Conservation (phyloP, 768 basidiomycete genomes). For the Suillus clintonianus region DNA sequence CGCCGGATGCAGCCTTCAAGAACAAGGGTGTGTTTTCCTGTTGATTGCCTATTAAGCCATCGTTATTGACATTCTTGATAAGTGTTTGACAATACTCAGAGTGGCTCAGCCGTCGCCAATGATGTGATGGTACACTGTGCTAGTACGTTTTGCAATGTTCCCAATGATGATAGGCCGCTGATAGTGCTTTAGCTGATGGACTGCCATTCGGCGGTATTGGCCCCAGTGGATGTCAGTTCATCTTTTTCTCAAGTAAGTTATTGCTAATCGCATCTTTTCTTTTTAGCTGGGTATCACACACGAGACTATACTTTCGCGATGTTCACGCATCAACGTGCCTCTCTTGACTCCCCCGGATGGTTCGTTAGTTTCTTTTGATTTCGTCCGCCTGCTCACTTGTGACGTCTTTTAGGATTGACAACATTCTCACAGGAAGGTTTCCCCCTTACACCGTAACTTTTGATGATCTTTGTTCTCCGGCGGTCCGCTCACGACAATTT, state of each 20-base stretch:
- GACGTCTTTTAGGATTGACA: conserved; percentile 21
- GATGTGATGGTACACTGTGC: conserved; percentile 65
- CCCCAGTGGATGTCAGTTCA: conserved; percentile 63
- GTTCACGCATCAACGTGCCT: conserved; percentile 74
- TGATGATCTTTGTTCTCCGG: background rate
- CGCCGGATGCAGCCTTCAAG: conserved; percentile 58
- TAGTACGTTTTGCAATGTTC: conserved; percentile 36
- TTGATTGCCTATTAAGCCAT: background rate
- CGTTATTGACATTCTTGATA: conserved; percentile 2
- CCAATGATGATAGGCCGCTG: background rate
- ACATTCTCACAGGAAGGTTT: conserved; percentile 26
- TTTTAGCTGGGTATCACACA: conserved; percentile 66
- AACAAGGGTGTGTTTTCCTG: conserved; percentile 49
- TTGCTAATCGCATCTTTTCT: background rate
- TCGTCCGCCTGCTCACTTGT: conserved; percentile 1
- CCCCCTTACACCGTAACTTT: conserved; percentile 30
- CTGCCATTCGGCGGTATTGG: conserved; percentile 79
- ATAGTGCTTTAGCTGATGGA: conserved; percentile 45
- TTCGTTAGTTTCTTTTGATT: conserved; percentile 3
- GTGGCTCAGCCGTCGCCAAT: conserved; percentile 71
- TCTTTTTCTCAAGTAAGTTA: background rate
- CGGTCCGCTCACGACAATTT: background rate
- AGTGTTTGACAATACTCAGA: conserved; percentile 73
- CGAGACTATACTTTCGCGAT: conserved; percentile 76
- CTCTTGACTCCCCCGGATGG: conserved; percentile 45